These are phyloP conservation scores for Epichloe brachyelytri DNA, from an alignment of 2,329 filamentous ascomycete genomes.

Conservation along the genomic window DNA sequence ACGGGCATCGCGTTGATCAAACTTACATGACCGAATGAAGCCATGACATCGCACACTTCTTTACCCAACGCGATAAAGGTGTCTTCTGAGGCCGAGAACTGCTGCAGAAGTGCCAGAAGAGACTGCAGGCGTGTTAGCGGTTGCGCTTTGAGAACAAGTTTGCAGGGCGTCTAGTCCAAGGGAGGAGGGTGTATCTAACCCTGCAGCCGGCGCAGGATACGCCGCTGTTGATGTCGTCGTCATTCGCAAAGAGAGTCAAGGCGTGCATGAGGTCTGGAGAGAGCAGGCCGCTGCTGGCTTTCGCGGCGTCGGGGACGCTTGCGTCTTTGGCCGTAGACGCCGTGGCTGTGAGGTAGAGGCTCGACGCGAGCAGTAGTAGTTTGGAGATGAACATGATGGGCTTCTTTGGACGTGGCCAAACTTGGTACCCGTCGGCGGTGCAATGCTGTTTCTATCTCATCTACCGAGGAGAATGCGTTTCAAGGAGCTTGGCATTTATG, in stretches of 20 bases:
- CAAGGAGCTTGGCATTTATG: too few relatives aligned
- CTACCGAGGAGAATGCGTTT: too few relatives aligned
- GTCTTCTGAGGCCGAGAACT: not conserved
- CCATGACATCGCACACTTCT: not conserved
- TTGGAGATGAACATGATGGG: not conserved
- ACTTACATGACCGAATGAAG: not conserved
- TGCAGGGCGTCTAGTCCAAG: not conserved
- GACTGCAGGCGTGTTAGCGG: not conserved
- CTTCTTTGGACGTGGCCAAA: too few relatives aligned
- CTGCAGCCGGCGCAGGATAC: not conserved
- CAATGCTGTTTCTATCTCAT: too few relatives aligned
- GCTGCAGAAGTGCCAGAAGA: not conserved
- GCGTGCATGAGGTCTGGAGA: not conserved
- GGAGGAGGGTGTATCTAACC: not conserved
- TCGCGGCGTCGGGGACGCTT: not conserved
- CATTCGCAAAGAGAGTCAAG: not conserved
- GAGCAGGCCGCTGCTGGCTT: not conserved
- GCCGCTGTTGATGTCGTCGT: not conserved
- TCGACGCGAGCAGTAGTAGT: not conserved
- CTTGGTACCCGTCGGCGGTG: too few relatives aligned
- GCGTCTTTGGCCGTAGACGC: not conserved
- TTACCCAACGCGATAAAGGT: not conserved
- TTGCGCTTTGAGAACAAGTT: too few relatives aligned
- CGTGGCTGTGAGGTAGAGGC: not conserved
- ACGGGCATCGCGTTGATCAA: too few relatives aligned